Evolutionary conservation across 495 filamentous ascomycete species (phyloP), one percentile per base, ranked within the genome.

Genomic region (Jackrogersella minutella): DNA sequence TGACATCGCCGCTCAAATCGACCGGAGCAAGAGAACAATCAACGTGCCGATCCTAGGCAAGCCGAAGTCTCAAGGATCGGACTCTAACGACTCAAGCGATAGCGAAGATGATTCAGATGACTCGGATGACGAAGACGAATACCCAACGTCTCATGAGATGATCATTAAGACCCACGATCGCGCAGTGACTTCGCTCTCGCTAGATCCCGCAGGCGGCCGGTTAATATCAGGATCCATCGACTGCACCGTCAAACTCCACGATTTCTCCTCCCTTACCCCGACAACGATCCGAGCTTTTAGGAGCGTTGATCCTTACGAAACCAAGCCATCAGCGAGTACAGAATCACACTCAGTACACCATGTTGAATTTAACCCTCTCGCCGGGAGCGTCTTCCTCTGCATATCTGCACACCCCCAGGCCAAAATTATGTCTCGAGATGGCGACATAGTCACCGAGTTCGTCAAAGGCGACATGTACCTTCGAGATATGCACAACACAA

Each of bases 381-480:
- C 89, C 4, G 93, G 93, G 1, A 86, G 89, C 62, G 87, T 90
- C 54, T 86, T 99, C 43, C 86, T 99, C 22, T 92, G 95, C 64
- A 81, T 97, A 17, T 87, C 93, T 2, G 93, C 93, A 0, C 88
- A 91, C 6, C 86, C 93, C 1, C 96, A 99, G 73, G 92, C 94
- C 2, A 92, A 91, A 74, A 88, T 99, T 40, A 82, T 97, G 70
- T 90, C 85, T 70, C 88, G 95, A 64, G 94, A 99, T 80, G 95
- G 95, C 6, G 92, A 93, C 36, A 82, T 88, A 8, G 57, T 93
- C 10, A 87, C 89, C 1, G 93, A 97, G 74, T 97, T 96, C 65
- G 87, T 90, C 54, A 99, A 99, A 78, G 95, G 95, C 17, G 95
- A 99, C 72, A 97, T 97, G 94, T 99, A 99, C 73, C 78, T 99